phyloP scores from a whole-genome alignment of 371 early-diverging fungal species.

The Rhizopus arrhizus region DNA sequence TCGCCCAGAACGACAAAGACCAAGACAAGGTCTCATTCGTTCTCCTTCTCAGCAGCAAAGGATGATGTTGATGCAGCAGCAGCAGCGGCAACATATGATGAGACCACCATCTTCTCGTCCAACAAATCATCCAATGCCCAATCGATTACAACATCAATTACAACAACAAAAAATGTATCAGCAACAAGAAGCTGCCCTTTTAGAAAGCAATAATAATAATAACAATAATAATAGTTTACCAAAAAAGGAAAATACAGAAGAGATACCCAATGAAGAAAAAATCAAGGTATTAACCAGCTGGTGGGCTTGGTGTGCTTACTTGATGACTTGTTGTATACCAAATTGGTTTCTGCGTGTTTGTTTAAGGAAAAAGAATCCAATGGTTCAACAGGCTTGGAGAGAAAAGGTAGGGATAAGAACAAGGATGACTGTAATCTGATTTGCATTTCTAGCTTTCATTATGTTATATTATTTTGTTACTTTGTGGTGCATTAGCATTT shows the following conservation, averaged over 20 bases:
- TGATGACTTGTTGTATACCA: slow-evolving; percentile 63
- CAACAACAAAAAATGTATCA: slow-evolving; percentile 31
- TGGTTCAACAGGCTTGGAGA: slow-evolving; percentile 70
- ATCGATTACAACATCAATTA: slow-evolving; percentile 47
- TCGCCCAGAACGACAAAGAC: slow-evolving; percentile 54
- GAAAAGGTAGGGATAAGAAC: slow-evolving; percentile 55
- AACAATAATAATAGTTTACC: neutral
- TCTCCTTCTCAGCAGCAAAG: slow-evolving; percentile 42
- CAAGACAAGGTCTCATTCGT: slow-evolving; percentile 47
- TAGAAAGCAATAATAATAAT: slow-evolving; percentile 10
- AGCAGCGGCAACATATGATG: neutral
- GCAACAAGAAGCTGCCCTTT: slow-evolving; percentile 7
- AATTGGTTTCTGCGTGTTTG: slow-evolving; percentile 54
- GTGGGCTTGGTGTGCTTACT: slow-evolving; percentile 57
- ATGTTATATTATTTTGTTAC: slow-evolving; percentile 63
- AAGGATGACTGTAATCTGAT: neutral
- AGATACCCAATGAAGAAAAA: slow-evolving; percentile 29
- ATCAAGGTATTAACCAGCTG: slow-evolving; percentile 52
- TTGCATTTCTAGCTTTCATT: slow-evolving; percentile 57
- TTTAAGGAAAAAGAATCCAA: slow-evolving; percentile 44
- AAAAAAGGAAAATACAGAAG: neutral
- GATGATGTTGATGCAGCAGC: slow-evolving; percentile 12
- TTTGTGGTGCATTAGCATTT: slow-evolving; percentile 64
- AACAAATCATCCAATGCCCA: slow-evolving; percentile 43
- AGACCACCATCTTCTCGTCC: slow-evolving; percentile 18